Percentiles rank a stretch among this genome's conserved stretches.
Conservation (phyloP, 2,329 filamentous ascomycete species). For the Claviceps pusilla region DNA sequence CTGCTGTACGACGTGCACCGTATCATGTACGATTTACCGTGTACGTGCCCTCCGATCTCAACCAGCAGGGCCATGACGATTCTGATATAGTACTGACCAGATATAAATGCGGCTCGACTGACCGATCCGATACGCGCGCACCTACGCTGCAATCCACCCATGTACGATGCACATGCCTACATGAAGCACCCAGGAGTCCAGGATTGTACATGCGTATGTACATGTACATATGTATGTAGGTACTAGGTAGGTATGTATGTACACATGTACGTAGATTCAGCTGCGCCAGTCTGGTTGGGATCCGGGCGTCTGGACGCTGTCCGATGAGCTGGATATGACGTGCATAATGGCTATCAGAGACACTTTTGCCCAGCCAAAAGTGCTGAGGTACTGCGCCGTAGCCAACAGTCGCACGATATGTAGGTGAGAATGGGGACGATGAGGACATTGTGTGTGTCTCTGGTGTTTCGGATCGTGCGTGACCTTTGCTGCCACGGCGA, state of each 20-base stretch:
- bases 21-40: not conserved
- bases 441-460: constrained; percentile 6
- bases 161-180: not conserved
- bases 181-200: no score
- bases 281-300: not conserved
- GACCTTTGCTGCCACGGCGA: constrained; percentile 11
- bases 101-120: not conserved
- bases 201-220: no score
- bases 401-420: not conserved
- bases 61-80: not conserved
- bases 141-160: not conserved
- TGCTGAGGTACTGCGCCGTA: not conserved
- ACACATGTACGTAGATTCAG: not conserved
- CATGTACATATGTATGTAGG: not conserved
- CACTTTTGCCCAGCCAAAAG: not conserved
- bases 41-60: not conserved
- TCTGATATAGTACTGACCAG: not conserved
- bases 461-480: constrained; percentile 7
- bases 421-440: not conserved
- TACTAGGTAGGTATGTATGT: not conserved
- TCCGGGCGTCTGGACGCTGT: not conserved
- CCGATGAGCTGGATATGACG: not conserved
- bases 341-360: not conserved
- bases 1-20: not conserved
- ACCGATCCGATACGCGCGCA: not conserved